Base-by-base conservation (phyloP, 2,329 filamentous ascomycete genomes). In the Colletotrichum echinochloae region DNA sequence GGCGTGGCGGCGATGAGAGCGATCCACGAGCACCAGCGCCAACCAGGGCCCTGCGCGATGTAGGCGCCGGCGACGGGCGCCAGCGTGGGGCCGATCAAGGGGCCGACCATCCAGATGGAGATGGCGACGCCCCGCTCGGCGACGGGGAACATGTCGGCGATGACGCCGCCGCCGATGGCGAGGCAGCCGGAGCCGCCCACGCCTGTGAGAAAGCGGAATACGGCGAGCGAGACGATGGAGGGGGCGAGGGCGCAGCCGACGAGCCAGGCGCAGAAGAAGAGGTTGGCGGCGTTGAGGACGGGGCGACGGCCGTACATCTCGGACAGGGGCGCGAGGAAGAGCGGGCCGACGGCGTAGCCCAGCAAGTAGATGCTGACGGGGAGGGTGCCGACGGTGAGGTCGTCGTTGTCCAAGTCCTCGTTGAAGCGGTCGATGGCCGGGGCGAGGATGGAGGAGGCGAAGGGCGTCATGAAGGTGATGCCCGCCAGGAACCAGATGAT, bases 381-480 rank as follows among this genome's bases (percentile, higher is more conserved):
- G 75, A 90, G 85, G 12, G 87, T 80, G 4, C 79, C 83, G 2
- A 87, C 74, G 8, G 83, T 84, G 3, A 77, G 72, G 67, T 81
- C 82, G 4, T 75, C 75, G 49, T 82, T 82, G 51, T 81, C 73
- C 64, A 88, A 87, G 35, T 88, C 85, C 14, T 71, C 71, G 73
- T 83, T 82, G 30, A 88, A 77, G 41, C 79, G 76, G 1, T 71
- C 67, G 63, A 87, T 84, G 39, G 84, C 85, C 3, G 86, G 86
- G 1, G 86, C 83, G 23, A 88, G 78, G 64, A 91, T 91, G 1
- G 89, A 89, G 8, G 89, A 91, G 0, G 89, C 88, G 33, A 92
- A 87, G 0, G 90, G 89, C 0, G 89, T 90, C 75, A 92, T 87
- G 73, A 92, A 87, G 11, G 89, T 91, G 76, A 91, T 91, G 72